Conservation (phyloP, 2,329 filamentous ascomycete species). For the Gremmenia infestans region DNA sequence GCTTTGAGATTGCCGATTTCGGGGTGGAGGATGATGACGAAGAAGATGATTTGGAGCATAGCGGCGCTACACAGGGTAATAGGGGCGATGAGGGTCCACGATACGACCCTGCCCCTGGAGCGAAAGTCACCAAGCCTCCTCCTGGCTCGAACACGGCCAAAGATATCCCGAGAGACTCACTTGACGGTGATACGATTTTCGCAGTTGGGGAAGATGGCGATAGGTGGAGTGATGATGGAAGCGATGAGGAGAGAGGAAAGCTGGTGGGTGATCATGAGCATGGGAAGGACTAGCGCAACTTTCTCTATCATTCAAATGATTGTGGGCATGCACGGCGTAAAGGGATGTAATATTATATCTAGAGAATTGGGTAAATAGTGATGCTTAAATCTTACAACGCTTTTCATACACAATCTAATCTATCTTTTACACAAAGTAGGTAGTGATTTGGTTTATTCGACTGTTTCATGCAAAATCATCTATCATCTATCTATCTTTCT, state of each 20-base stretch:
- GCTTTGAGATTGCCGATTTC: slow-evolving; percentile 93
- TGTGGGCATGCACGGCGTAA: background rate
- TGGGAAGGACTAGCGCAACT: slow-evolving; percentile 3
- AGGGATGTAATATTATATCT: slow-evolving; percentile 7
- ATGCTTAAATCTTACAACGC: background rate
- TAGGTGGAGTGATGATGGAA: slow-evolving; percentile 74
- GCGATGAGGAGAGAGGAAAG: slow-evolving; percentile 49
- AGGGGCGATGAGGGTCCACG: slow-evolving; percentile 33
- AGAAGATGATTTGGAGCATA: slow-evolving; percentile 48
- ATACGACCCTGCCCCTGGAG: slow-evolving; percentile 31
- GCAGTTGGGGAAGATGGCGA: slow-evolving; percentile 82
- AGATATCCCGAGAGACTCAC: slow-evolving; percentile 49
- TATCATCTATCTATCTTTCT: too few species aligned
- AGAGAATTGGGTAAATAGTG: slow-evolving; percentile 8
- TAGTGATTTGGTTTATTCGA: too few species aligned
- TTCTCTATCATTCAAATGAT: background rate
- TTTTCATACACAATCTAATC: background rate
- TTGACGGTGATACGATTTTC: slow-evolving; percentile 93
- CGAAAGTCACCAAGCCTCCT: slow-evolving; percentile 5
- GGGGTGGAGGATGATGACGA: slow-evolving; percentile 60
- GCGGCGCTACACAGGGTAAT: slow-evolving; percentile 39
- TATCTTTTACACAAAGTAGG: background rate
- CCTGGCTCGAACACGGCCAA: slow-evolving; percentile 19
- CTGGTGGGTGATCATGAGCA: slow-evolving; percentile 36
- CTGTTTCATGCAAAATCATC: too few species aligned